Percentiles rank a stretch among this genome's conserved stretches.
phyloP scores from a whole-genome alignment of 179 eudicot genomes.

The Heliamphora pulchella region DNA sequence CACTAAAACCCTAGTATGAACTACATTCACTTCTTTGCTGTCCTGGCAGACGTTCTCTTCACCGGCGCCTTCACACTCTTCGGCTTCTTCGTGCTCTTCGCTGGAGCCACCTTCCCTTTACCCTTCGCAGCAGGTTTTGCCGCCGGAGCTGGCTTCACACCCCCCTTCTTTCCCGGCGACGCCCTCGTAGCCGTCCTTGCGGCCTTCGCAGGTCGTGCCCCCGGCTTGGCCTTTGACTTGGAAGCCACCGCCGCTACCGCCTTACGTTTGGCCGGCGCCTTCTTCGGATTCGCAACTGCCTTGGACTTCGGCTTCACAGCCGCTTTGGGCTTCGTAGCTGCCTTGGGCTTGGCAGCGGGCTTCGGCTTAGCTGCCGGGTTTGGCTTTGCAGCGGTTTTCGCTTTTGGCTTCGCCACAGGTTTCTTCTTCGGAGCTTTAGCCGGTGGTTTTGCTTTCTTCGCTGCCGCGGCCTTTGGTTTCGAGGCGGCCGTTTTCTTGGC shows the following conservation, averaged over 20 bases:
- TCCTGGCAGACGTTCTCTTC: conserved; percentile 26
- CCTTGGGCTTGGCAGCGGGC: conserved; percentile 25
- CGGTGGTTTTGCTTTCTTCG: conserved; percentile 17
- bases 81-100: conserved; percentile 2
- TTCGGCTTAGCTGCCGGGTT: conserved; percentile 25
- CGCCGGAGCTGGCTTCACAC: conserved; percentile 28
- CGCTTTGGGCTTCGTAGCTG: conserved; percentile 23
- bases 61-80: conserved; percentile 16
- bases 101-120: conserved; percentile 14
- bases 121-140: conserved; percentile 13
- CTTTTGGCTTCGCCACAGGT: conserved; percentile 26
- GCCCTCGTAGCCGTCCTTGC: conserved; percentile 18
- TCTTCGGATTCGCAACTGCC: conserved; percentile 18
- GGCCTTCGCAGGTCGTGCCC: conserved; percentile 14
- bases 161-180: conserved; percentile 23
- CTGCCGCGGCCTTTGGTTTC: conserved; percentile 11
- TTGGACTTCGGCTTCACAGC: conserved; percentile 20
- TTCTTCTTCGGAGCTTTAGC: conserved; percentile 26
- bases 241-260: conserved; percentile 12
- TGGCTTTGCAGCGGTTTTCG: conserved; percentile 24
- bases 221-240: conserved; percentile 17
- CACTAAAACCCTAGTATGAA: background rate
- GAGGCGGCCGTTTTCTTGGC: conserved; percentile 3
- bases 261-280: background rate
- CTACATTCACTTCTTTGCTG: conserved; percentile 23